phyloP scores from a whole-genome alignment of 2,329 filamentous ascomycete species.

The Phialophora expanda region DNA sequence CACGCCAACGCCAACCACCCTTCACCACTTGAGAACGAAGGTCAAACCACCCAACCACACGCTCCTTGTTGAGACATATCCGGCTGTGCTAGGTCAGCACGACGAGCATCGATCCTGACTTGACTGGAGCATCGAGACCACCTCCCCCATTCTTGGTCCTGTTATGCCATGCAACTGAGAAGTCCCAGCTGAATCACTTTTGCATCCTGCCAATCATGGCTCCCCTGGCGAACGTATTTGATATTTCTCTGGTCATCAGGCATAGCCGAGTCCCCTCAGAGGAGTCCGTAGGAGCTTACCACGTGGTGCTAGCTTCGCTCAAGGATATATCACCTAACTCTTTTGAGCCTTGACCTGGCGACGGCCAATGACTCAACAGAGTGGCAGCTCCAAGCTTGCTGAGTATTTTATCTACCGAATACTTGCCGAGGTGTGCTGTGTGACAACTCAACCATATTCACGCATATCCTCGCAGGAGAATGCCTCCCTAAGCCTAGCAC shows the following conservation, averaged over 20 bases:
- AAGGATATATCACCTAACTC: constrained; percentile 4
- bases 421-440: constrained; percentile 8
- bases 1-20: neutral
- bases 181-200: neutral
- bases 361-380: neutral
- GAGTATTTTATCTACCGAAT: constrained; percentile 9
- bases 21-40: neutral
- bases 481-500: neutral
- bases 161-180: neutral
- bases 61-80: neutral
- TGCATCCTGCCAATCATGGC: neutral
- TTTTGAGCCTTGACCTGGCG: constrained; percentile 9
- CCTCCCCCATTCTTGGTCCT: neutral
- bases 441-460: neutral
- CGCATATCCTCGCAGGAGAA: neutral
- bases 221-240: neutral
- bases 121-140: neutral
- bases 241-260: constrained; percentile 2
- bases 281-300: neutral
- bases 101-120: neutral
- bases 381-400: neutral
- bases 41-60: neutral
- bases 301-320: constrained; percentile 8
- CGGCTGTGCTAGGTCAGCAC: neutral
- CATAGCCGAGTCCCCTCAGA: constrained; percentile 6